A percentile compares a stretch with the other conserved stretches of the same genome.
phyloP scores from a whole-genome alignment of 345 rosid species.

The Gossypium sturtianum region DNA sequence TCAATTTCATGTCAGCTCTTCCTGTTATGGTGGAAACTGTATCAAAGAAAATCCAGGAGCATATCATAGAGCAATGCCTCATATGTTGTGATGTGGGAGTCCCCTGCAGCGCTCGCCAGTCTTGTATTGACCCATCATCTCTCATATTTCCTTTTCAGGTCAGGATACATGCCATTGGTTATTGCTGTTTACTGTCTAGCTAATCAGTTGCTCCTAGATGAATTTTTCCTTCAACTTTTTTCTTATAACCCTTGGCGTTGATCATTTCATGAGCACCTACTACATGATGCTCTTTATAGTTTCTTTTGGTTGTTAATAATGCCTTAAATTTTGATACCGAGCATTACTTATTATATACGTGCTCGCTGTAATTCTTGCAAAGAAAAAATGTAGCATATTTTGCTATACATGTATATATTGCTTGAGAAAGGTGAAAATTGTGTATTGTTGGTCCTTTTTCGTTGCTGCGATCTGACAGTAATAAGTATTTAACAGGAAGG shows the following conservation, averaged over 20 bases:
- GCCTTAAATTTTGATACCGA: conserved; percentile 1
- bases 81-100: conserved; percentile 91
- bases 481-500: conserved; percentile 55
- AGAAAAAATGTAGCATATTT: neutral
- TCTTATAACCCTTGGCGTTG: neutral
- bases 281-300: neutral
- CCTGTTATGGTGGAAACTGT: conserved; percentile 80
- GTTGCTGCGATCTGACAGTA: conserved; percentile 13
- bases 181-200: neutral
- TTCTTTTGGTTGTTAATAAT: neutral
- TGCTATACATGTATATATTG: neutral
- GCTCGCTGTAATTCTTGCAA: neutral
- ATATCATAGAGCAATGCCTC: conserved; percentile 81
- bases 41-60: conserved; percentile 70
- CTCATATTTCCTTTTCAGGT: conserved; percentile 98
- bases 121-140: conserved; percentile 84
- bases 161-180: conserved; percentile 13
- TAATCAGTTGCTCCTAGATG: neutral
- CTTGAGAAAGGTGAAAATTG: neutral
- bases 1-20: conserved; percentile 50
- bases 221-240: neutral
- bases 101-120: conserved; percentile 81
- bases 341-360: neutral
- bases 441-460: neutral
- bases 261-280: neutral